Percentiles rank a stretch among this genome's conserved stretches.
phyloP scores from a whole-genome alignment of 2,329 filamentous ascomycete species.

The Ceratocystis cubensis region DNA sequence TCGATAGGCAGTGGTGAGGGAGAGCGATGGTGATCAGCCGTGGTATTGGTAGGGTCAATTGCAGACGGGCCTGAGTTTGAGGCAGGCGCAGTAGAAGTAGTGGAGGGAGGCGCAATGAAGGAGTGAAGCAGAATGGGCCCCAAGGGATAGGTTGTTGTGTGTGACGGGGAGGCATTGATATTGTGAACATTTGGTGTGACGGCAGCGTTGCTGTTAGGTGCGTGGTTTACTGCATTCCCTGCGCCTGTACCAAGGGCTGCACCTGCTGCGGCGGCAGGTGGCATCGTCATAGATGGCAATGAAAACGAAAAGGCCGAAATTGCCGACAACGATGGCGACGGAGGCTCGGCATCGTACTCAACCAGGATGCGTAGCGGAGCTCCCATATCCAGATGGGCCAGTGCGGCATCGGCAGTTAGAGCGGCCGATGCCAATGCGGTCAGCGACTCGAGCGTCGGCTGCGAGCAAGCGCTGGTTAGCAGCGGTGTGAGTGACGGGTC shows the following conservation, averaged over 20 bases:
- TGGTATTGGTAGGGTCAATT: too few relatives aligned
- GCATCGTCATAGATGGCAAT: not conserved
- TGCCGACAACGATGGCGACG: not conserved
- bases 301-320: not conserved
- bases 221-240: not conserved
- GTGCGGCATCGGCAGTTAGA: constrained; percentile 41
- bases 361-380: constrained; percentile 45
- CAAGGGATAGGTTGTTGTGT: not conserved
- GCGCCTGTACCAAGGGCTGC: not conserved
- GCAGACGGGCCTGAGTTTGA: constrained; percentile 25
- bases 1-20: constrained; percentile 20
- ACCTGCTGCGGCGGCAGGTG: not conserved
- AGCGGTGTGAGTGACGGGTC: constrained; percentile 46
- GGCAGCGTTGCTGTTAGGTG: not conserved
- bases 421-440: constrained; percentile 41
- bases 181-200: not conserved
- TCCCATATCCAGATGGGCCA: constrained; percentile 41
- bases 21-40: too few relatives aligned
- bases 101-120: constrained; percentile 18
- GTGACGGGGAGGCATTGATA: not conserved
- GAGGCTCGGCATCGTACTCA: constrained; percentile 28
- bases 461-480: constrained; percentile 39
- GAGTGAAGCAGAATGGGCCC: constrained; percentile 18
- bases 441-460: constrained; percentile 38
- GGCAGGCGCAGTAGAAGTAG: constrained; percentile 13